Evolutionary conservation across 495 filamentous ascomycete genomes (phyloP).

Genomic region (Aspergillus avenaceus): DNA sequence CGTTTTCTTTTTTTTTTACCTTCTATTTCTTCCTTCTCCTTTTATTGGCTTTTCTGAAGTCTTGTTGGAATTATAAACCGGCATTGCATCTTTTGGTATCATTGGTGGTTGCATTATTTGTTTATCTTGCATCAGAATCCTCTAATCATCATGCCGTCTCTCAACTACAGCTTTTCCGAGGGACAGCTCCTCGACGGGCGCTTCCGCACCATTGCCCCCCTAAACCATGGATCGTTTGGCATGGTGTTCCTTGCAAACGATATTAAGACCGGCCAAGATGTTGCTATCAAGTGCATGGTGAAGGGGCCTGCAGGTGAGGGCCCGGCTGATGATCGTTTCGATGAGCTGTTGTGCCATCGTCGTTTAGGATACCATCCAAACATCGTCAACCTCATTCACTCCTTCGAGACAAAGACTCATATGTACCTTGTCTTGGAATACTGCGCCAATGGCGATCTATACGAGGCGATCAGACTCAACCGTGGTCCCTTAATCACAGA

Average conservation of each 20-base stretch:
- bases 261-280: conserved; percentile 63
- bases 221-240: conserved; percentile 98
- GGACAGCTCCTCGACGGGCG: conserved; percentile 77
- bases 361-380: conserved; percentile 78
- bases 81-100: conserved; percentile 38
- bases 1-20: conserved; percentile 25
- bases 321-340: conserved; percentile 71
- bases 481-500: conserved; percentile 90
- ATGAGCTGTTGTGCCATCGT: conserved; percentile 80
- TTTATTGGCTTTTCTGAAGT: conserved; percentile 15
- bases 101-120: conserved; percentile 27
- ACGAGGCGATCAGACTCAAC: conserved; percentile 88
- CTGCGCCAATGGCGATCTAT: conserved; percentile 93
- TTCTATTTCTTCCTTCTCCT: conserved; percentile 12
- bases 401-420: conserved; percentile 88
- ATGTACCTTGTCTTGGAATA: conserved; percentile 92
- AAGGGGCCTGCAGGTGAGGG: conserved; percentile 61
- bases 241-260: conserved; percentile 95
- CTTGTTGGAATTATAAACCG: conserved; percentile 28
- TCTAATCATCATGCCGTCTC: conserved; percentile 64
- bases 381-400: conserved; percentile 87
- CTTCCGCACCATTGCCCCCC: conserved; percentile 83
- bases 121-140: conserved; percentile 18
- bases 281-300: conserved; percentile 91
- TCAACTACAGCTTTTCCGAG: conserved; percentile 67